Base-by-base conservation (phyloP, 345 rosid genomes). In the Gossypium sturtianum region DNA sequence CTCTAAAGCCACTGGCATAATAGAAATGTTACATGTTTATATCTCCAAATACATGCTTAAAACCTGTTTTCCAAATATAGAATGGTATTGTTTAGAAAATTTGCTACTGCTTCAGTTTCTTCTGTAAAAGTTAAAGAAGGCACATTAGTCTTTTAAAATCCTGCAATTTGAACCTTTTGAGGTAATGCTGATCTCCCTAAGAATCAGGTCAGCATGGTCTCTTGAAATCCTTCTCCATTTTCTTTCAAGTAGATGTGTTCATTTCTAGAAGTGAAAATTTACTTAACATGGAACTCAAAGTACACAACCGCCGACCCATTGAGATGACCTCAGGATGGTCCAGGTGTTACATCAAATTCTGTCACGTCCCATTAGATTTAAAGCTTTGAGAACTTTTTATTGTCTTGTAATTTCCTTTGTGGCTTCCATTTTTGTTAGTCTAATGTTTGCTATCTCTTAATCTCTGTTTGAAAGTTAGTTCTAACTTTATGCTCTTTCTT, bases 391-490 rank as follows among this genome's bases (percentile, higher is more conserved):
- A 34, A 34, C 41, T 1, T 34, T 34, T 34, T 4, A 34, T 34
- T 34, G 41, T 34, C 41, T 34, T 34, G 43, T 29, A 47, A 61
- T 44, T 72, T 23, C 43, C 68, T 10, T 23, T 73, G 47, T 27
- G 57, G 44, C 72, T 68, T 27, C 22, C 16, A 68, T 49, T 68
- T 68, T 49, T 23, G 43, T 3, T 67, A 68, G 9, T n/a, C 11
- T 16, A 27, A 52, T 17, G 11, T 70, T 69, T 17, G 16, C 52
- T 41, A 10, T 70, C 61, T 47, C 16, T 12, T 17, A 44, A 44
- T 73, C 66, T 27, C 15, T 52, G 12, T 53, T 56, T 23, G 16
- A 51, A 65, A 22, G 66, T 57, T 75, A 10, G 29, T 75, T 66
- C 41, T 22, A 65, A 25, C 8, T 7, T 56, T 67, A 57, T 29